Conservation (phyloP, 179 eudicot genomes). For the Camellia oleifera region DNA sequence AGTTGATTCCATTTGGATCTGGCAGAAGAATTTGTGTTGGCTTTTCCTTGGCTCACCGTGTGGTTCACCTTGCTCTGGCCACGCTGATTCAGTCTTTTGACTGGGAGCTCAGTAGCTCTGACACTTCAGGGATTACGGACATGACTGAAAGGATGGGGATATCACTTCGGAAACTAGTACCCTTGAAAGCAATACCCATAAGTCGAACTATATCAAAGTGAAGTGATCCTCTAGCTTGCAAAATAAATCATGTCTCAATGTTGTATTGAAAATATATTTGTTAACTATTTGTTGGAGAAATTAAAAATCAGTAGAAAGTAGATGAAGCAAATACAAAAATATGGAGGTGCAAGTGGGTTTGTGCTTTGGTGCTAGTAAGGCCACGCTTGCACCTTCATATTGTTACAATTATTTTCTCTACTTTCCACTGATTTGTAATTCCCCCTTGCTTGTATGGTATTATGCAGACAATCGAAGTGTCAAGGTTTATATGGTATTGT, state of each 20-base stretch:
- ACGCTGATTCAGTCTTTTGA: constrained; percentile 10
- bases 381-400: too few species aligned
- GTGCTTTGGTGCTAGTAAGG: too few species aligned
- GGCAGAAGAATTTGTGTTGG: constrained; percentile 16
- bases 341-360: too few species aligned
- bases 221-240: constrained; percentile 1
- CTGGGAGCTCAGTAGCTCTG: constrained; percentile 6
- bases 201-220: neutral
- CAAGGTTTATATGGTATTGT: neutral
- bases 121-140: constrained; percentile 8
- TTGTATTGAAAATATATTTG: neutral
- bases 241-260: neutral
- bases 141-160: constrained; percentile 17
- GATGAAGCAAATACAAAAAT: too few species aligned
- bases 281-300: neutral
- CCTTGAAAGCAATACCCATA: constrained; percentile 10
- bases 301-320: too few species aligned
- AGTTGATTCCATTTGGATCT: constrained; percentile 19
- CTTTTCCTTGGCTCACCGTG: constrained; percentile 1
- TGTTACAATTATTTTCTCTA: too few species aligned
- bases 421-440: too few species aligned
- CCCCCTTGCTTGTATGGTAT: too few species aligned
- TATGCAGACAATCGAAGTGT: neutral
- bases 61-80: constrained; percentile 16
- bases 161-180: constrained; percentile 6